A percentile compares a stretch with the other conserved stretches of the same genome.
These are phyloP conservation scores for Wickerhamiella bombiphila DNA, from an alignment of 805 yeast genomes.

Conservation along the genomic window DNA sequence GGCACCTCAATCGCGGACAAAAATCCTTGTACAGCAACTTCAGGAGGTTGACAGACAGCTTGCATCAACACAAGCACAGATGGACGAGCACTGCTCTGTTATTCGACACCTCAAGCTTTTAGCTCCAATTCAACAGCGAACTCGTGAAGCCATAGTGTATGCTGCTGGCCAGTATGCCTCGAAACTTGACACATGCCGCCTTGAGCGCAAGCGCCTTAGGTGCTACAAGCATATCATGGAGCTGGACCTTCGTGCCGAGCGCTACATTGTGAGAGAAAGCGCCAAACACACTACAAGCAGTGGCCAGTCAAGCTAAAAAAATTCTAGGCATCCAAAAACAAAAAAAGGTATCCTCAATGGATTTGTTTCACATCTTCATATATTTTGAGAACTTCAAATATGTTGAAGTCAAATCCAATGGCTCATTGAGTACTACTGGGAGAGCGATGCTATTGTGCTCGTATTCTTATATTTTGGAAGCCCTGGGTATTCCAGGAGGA, in stretches of 20 bases:
- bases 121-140: slow-evolving; percentile 41
- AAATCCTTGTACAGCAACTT: slow-evolving; percentile 22
- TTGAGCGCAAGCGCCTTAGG: slow-evolving; percentile 34
- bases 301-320: no score
- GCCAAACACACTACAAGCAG: no score
- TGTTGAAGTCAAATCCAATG: no score
- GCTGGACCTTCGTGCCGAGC: slow-evolving; percentile 16
- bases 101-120: slow-evolving; percentile 30
- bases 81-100: slow-evolving; percentile 27
- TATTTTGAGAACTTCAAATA: no score
- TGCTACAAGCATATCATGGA: slow-evolving; percentile 28
- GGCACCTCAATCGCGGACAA: slow-evolving; percentile 13
- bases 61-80: slow-evolving; percentile 20
- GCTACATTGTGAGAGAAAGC: no score
- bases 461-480: no score
- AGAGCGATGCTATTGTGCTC: no score
- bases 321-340: no score
- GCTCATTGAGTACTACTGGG: no score
- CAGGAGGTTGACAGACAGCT: slow-evolving; percentile 25
- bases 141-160: slow-evolving; percentile 34
- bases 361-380: no score
- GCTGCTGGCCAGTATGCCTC: slow-evolving; percentile 36
- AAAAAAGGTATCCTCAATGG: no score
- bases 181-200: slow-evolving; percentile 42
- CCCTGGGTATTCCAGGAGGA: no score